Evolutionary conservation across 2,329 filamentous ascomycete species (phyloP), one percentile per base, ranked within the genome.

Genomic region (Pseudocercospora eumusae): DNA sequence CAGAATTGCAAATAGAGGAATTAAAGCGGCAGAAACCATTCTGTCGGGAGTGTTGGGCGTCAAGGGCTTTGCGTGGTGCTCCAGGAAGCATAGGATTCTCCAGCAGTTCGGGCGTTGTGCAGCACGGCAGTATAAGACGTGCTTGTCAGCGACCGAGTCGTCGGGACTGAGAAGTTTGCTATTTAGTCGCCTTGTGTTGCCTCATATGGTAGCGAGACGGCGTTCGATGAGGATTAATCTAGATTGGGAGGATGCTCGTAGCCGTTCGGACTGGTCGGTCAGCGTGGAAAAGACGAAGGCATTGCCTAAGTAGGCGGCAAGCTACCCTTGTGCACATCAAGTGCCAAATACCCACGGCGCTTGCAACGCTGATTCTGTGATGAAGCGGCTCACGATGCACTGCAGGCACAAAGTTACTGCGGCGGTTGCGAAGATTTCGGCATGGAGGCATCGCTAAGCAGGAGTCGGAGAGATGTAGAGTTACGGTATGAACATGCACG

Each of bases 11-110:
- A 68, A 63, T 61, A 62, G 40, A 50, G 66, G 50, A 45, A 72
- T 25, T 47, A 69, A 61, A 47, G 64, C 61, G 23, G 66, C 47
- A 40, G 69, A 63, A 40, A 68, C 61, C 70, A 72, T 72, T 42
- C 33, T 58, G 62, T 56, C 62, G 66, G 64, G 53, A 54, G 20
- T 54, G 21, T 57, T 57, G 20, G 59, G 64, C 54, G 50, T 62
- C 47, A 54, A 54, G 31, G 59, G 40, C 50, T 21, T 56, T 50
- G 23, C 28, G 27, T 36, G 59, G 44, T 31, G 10, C 27, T 21
- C 49, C 42, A 50, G 44, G 56, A 50, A 40, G 58, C 28, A 36
- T 40, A 55, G 47, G 33, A 27, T n/a, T 20, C 28, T 40, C 49
- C 56, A 49, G 61, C 57, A 56, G 57, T 69, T 69, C 63, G 36